Percentiles rank a stretch among this genome's conserved stretches.
Conservation (phyloP, 1,139 yeast species). For the Debaryomycetaceae sp. region DNA sequence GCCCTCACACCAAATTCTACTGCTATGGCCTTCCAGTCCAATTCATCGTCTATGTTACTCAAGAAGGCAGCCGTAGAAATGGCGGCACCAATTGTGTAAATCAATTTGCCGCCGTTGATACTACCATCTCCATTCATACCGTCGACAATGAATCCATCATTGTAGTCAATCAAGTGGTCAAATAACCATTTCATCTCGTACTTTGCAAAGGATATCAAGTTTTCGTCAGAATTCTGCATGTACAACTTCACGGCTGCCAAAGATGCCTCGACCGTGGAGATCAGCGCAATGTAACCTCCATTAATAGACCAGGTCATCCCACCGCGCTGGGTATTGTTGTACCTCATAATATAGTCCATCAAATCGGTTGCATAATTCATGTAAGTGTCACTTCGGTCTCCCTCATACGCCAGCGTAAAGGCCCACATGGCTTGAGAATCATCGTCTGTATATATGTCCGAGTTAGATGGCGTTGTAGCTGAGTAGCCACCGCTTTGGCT, state of each 20-base stretch:
- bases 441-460: conserved; percentile 35
- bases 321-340: conserved; percentile 4
- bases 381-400: conserved; percentile 11
- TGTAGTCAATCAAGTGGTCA: conserved; percentile 24
- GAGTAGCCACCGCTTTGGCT: conserved; percentile 24
- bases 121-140: conserved; percentile 20
- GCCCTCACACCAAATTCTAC: conserved; percentile 9
- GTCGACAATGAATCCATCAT: conserved; percentile 28
- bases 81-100: conserved; percentile 36
- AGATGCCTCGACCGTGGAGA: conserved; percentile 33
- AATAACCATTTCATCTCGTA: conserved; percentile 22
- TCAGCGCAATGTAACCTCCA: conserved; percentile 29
- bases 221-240: conserved; percentile 10
- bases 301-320: conserved; percentile 29
- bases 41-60: conserved; percentile 12
- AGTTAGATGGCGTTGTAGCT: conserved; percentile 25
- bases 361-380: conserved; percentile 14
- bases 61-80: conserved; percentile 29
- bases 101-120: conserved; percentile 30
- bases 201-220: conserved; percentile 14
- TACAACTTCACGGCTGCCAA: conserved; percentile 30
- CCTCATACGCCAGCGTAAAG: conserved; percentile 20
- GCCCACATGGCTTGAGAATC: conserved; percentile 35
- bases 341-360: conserved; percentile 12
- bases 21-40: conserved; percentile 14